Conservation (phyloP, 202 grass and related monocot species). For the Setaria viridis region DNA sequence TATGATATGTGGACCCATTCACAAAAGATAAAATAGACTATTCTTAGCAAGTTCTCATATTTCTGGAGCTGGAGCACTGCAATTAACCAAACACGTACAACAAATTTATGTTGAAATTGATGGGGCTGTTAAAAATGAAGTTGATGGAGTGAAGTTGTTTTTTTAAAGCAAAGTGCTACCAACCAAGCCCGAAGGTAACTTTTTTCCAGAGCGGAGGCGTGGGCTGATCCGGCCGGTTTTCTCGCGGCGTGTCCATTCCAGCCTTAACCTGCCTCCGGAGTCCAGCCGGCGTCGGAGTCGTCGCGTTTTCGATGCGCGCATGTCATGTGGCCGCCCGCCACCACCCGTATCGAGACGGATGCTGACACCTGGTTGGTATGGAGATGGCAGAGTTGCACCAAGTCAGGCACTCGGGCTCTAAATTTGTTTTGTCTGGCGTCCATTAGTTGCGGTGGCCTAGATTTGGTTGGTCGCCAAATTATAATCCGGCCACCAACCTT, state of each 20-base stretch:
- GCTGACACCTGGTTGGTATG: slow-evolving; percentile 5
- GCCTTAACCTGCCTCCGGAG: background rate
- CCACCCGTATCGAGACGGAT: background rate
- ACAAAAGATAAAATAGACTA: too few relatives aligned
- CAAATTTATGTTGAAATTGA: too few relatives aligned
- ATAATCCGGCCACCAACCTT: slow-evolving; percentile 23
- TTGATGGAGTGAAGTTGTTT: too few relatives aligned
- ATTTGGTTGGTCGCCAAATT: slow-evolving; percentile 38
- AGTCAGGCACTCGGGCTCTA: slow-evolving; percentile 5
- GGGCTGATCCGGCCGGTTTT: background rate
- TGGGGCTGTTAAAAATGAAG: too few relatives aligned
- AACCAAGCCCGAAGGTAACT: background rate
- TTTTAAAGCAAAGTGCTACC: too few relatives aligned
- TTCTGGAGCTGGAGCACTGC: too few relatives aligned
- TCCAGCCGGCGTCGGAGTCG: background rate
- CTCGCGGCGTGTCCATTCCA: background rate
- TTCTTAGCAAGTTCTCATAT: too few relatives aligned
- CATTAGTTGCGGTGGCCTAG: background rate
- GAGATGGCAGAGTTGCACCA: slow-evolving; percentile 25
- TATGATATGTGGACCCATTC: too few relatives aligned
- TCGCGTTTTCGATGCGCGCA: background rate
- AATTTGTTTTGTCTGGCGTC: slow-evolving; percentile 9
- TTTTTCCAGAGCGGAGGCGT: background rate
- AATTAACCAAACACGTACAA: too few relatives aligned
- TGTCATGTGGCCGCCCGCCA: background rate